Conservation (phyloP, 2,329 filamentous ascomycete genomes). For the Verticillium dahliae region DNA sequence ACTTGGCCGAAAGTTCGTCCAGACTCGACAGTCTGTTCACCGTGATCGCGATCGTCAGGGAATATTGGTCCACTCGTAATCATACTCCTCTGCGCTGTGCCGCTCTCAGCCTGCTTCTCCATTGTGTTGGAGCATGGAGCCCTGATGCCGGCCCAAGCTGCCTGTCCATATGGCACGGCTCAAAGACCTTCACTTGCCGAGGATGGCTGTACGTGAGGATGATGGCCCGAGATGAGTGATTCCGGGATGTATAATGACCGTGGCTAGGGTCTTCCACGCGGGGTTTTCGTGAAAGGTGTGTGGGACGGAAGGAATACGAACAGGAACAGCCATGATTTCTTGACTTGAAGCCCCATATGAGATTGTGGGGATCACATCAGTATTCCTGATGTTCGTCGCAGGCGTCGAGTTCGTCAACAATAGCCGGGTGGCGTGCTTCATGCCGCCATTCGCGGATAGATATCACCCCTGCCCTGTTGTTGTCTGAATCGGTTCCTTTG, state of each 20-base stretch:
- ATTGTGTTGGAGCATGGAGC: background rate
- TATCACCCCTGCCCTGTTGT: no score
- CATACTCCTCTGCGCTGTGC: background rate
- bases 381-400: no score
- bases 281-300: no score
- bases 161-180: background rate
- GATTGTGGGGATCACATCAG: no score
- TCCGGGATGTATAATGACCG: background rate
- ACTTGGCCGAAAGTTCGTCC: background rate
- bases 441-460: no score
- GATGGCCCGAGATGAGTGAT: background rate
- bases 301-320: no score
- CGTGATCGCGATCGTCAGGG: background rate
- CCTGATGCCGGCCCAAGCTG: background rate
- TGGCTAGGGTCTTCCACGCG: background rate
- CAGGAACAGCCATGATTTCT: no score
- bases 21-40: background rate
- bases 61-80: background rate
- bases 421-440: no score
- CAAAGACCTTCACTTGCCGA: background rate
- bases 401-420: no score
- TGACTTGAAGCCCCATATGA: no score
- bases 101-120: background rate
- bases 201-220: background rate
- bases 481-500: no score